phyloP scores from a whole-genome alignment of 2,329 filamentous ascomycete species.

The Epichloe uncinata region DNA sequence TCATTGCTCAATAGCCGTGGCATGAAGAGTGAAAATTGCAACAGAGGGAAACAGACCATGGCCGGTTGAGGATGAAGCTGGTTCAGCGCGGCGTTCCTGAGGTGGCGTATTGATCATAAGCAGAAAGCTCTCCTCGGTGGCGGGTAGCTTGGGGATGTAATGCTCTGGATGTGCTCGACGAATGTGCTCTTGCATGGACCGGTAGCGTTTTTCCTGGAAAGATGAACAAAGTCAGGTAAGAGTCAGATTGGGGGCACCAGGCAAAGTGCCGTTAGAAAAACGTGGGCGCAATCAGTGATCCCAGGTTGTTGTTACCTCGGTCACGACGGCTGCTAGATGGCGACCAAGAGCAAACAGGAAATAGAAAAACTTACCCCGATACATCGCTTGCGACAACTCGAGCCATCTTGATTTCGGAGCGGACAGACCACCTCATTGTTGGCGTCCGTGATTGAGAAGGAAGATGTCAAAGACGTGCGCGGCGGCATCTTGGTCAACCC shows the following conservation, averaged over 20 bases:
- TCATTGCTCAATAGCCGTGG: background rate
- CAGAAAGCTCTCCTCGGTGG: constrained; percentile 93
- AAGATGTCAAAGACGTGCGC: constrained; percentile 72
- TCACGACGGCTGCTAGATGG: background rate
- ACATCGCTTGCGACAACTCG: constrained; percentile 93
- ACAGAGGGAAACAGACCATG: constrained; percentile 18
- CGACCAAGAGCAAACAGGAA: background rate
- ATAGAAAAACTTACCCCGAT: constrained; percentile 66
- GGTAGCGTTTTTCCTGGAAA: constrained; percentile 77
- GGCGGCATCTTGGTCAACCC: constrained; percentile 72
- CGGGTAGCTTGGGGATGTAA: constrained; percentile 94
- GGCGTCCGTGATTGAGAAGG: constrained; percentile 82
- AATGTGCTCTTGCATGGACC: constrained; percentile 99
- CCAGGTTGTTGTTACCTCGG: background rate
- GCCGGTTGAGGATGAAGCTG: constrained; percentile 18
- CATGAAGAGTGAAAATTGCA: constrained; percentile 2
- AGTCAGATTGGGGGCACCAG: background rate
- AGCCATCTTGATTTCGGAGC: constrained; percentile 89
- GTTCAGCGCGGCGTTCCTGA: constrained; percentile 45
- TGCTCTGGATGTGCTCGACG: constrained; percentile 91
- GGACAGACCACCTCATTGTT: constrained; percentile 97
- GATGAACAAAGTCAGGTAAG: background rate
- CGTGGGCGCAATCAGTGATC: background rate
- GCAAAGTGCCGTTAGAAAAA: background rate
- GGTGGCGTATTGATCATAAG: constrained; percentile 91